Evolutionary conservation across 2,329 filamentous ascomycete genomes (phyloP).

Genomic region (Aspergillus aculeatus): DNA sequence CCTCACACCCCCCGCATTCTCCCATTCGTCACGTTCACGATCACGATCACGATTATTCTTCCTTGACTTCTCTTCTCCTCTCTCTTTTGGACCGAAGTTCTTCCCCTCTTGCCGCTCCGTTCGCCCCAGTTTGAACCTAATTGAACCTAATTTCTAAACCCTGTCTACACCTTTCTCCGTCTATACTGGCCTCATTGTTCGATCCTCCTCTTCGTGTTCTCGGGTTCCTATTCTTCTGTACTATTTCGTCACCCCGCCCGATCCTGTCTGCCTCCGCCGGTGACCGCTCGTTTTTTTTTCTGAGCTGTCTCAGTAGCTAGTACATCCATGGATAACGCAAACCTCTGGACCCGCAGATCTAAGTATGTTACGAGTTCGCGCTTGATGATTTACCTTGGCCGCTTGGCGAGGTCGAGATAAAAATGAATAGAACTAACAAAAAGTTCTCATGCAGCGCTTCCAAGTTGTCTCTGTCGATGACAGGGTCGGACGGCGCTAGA

Average conservation of each 20-base stretch:
- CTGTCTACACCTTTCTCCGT: not conserved
- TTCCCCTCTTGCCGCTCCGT: slow-evolving; percentile 10
- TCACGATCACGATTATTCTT: slow-evolving; percentile 25
- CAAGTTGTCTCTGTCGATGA: slow-evolving; percentile 87
- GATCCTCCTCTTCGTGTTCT: not conserved
- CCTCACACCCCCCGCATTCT: not conserved
- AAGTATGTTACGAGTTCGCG: slow-evolving; percentile 41
- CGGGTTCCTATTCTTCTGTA: slow-evolving; percentile 16
- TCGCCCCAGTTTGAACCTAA: slow-evolving; percentile 8
- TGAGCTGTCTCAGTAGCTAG: slow-evolving; percentile 35
- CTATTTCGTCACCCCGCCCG: not conserved
- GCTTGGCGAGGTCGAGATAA: not conserved
- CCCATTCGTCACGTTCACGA: slow-evolving; percentile 18
- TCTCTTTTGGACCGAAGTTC: slow-evolving; percentile 1
- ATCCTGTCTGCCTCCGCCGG: slow-evolving; percentile 25
- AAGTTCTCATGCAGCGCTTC: slow-evolving; percentile 59
- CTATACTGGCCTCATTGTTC: not conserved
- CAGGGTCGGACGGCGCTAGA: slow-evolving; percentile 57
- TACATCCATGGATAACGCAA: slow-evolving; percentile 50
- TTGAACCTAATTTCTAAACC: slow-evolving; percentile 7
- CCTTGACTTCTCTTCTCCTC: slow-evolving; percentile 11
- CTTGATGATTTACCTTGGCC: slow-evolving; percentile 1
- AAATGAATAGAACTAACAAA: slow-evolving; percentile 9
- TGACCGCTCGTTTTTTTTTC: slow-evolving; percentile 35
- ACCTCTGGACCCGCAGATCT: slow-evolving; percentile 50